Percentiles rank a stretch among this genome's conserved stretches.
Evolutionary conservation across 108 stramenopile genomes (phyloP).

Genomic region (Stephanodiscus minutulus): DNA sequence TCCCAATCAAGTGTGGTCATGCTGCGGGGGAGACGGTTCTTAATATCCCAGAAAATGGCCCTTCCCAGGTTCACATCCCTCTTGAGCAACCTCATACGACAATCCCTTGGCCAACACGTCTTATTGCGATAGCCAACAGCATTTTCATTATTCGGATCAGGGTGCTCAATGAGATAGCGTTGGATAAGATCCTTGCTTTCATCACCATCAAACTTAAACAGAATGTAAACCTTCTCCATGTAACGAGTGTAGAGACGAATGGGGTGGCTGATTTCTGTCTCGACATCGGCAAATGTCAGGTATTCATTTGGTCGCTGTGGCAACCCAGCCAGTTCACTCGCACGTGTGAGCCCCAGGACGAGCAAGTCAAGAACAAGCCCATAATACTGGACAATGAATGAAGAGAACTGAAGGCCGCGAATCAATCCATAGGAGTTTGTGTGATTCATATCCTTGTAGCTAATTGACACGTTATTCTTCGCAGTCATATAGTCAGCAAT

Average conservation of each 20-base stretch:
- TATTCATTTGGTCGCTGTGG: slow-evolving; percentile 98
- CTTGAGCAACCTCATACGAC: slow-evolving; percentile 97
- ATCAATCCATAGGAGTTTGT: slow-evolving; percentile 98
- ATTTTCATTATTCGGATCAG: slow-evolving; percentile 99
- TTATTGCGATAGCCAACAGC: slow-evolving; percentile 99
- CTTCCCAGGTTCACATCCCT: slow-evolving; percentile 99
- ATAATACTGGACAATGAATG: slow-evolving; percentile 98
- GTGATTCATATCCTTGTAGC: slow-evolving; percentile 99
- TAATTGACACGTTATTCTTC: slow-evolving; percentile 97
- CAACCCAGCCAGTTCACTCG: slow-evolving; percentile 96
- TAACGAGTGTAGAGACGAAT: slow-evolving; percentile 98
- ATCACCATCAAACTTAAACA: slow-evolving; percentile 94
- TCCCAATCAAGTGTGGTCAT: slow-evolving; percentile 98
- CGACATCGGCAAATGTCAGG: slow-evolving; percentile 93
- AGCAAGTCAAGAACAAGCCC: slow-evolving; percentile 96
- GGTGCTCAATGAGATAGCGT: slow-evolving; percentile 98
- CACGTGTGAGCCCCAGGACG: slow-evolving; percentile 93
- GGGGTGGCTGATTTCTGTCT: slow-evolving; percentile 95
- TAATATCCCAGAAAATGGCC: slow-evolving; percentile 98
- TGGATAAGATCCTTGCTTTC: slow-evolving; percentile 98
- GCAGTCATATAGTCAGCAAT: slow-evolving; percentile 99
- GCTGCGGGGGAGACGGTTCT: slow-evolving; percentile 97
- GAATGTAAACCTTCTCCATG: slow-evolving; percentile 96
- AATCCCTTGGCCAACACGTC: slow-evolving; percentile 99
- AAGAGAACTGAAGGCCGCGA: slow-evolving; percentile 95